Conservation (phyloP, 306 rosid species). For the Prunus davidiana region DNA sequence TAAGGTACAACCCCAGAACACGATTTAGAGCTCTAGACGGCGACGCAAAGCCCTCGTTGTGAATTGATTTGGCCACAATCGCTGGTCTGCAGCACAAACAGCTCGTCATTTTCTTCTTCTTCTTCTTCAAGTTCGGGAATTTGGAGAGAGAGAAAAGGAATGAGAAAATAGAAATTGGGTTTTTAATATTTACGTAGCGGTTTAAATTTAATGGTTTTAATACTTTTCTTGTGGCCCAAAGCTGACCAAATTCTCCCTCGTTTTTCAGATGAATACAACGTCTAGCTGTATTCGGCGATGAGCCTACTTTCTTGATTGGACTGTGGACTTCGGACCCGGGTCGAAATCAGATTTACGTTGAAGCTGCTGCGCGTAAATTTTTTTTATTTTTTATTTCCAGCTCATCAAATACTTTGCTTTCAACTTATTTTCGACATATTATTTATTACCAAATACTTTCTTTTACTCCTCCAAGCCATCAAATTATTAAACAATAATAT, state of each 20-base stretch:
- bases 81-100: constrained; percentile 27
- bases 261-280: background rate
- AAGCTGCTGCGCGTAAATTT: too few species aligned
- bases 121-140: background rate
- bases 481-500: too few species aligned
- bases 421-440: too few species aligned
- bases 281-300: background rate
- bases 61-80: constrained; percentile 23
- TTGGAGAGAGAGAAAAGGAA: too few species aligned
- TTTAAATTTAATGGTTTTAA: background rate
- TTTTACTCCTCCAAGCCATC: too few species aligned
- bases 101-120: constrained; percentile 36
- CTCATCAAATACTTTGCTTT: too few species aligned
- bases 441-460: too few species aligned
- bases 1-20: constrained; percentile 6
- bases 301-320: constrained; percentile 2
- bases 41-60: constrained; percentile 21
- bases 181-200: background rate
- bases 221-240: constrained; percentile 4
- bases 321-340: background rate
- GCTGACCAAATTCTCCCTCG: background rate
- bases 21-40: constrained; percentile 12
- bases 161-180: background rate
- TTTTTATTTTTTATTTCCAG: too few species aligned
- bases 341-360: background rate